Evolutionary conservation across 345 rosid species (phyloP).

Genomic region (Hibiscus syriacus): DNA sequence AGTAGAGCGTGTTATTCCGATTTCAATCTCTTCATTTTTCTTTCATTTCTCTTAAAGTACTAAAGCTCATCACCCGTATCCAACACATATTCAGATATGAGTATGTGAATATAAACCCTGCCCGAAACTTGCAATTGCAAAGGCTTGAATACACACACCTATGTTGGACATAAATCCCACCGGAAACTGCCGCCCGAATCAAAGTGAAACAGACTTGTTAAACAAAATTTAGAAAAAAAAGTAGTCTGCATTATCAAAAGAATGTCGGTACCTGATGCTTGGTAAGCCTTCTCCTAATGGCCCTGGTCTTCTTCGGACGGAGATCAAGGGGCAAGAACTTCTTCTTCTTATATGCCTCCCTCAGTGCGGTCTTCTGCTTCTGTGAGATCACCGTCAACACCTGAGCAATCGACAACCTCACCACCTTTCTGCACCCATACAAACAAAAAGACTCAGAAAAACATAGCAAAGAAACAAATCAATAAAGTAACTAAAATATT

Average conservation of each 20-base stretch:
- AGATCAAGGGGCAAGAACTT: constrained; percentile 81
- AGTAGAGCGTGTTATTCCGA: no score
- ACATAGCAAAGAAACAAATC: not conserved
- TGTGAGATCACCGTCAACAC: constrained; percentile 89
- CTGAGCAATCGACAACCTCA: constrained; percentile 83
- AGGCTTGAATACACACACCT: no score
- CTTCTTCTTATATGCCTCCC: constrained; percentile 81
- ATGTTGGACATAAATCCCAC: not conserved
- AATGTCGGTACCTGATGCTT: constrained; percentile 61
- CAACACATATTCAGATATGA: not conserved
- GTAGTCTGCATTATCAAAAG: not conserved
- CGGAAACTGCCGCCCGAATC: not conserved
- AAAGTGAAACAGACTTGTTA: not conserved
- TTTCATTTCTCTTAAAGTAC: not conserved
- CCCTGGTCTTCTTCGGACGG: constrained; percentile 96
- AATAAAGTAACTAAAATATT: not conserved
- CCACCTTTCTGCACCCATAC: constrained; percentile 64
- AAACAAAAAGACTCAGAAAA: not conserved
- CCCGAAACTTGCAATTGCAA: no score
- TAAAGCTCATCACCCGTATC: not conserved
- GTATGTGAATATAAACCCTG: not conserved
- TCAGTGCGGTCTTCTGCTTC: constrained; percentile 78
- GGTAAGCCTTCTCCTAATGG: constrained; percentile 85
- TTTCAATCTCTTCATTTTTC: no score
- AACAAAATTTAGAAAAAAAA: not conserved